Percentiles rank a stretch among this genome's conserved stretches.
These are phyloP conservation scores for Metschnikowia kunwiensis DNA, from an alignment of 805 yeast species.

Conservation along the genomic window DNA sequence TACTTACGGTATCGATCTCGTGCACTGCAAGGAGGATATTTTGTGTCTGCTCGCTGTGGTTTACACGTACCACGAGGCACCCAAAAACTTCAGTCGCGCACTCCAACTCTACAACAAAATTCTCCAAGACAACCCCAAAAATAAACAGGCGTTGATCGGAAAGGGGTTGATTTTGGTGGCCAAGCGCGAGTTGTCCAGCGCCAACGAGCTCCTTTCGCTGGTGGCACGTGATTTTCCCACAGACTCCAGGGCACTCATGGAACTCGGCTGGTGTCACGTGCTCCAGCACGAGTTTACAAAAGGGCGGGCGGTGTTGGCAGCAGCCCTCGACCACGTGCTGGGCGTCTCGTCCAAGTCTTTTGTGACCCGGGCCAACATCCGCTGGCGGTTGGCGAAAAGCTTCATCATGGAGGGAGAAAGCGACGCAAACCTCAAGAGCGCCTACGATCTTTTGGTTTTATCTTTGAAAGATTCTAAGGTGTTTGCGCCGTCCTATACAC, in stretches of 20 bases:
- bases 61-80: constrained; percentile 85
- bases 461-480: constrained; percentile 63
- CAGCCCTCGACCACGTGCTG: constrained; percentile 39
- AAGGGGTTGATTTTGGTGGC: constrained; percentile 76
- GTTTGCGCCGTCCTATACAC: constrained; percentile 76
- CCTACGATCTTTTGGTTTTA: constrained; percentile 56
- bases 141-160: constrained; percentile 70
- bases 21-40: constrained; percentile 54
- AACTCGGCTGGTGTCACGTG: constrained; percentile 76
- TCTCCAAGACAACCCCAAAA: constrained; percentile 36
- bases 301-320: constrained; percentile 53
- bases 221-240: constrained; percentile 51
- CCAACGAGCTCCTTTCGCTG: constrained; percentile 48
- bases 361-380: constrained; percentile 55
- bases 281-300: constrained; percentile 45
- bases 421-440: constrained; percentile 33
- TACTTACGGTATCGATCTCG: constrained; percentile 46
- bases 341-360: constrained; percentile 53
- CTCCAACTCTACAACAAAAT: constrained; percentile 65
- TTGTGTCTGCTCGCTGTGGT: constrained; percentile 67
- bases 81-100: constrained; percentile 80
- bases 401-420: constrained; percentile 36
- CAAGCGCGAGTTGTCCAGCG: constrained; percentile 53
- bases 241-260: constrained; percentile 58
- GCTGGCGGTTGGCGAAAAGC: constrained; percentile 76